Evolutionary conservation across 2,329 filamentous ascomycete species (phyloP), one percentile per base, ranked within the genome.

Genomic region (Beauveria rudraprayagi): DNA sequence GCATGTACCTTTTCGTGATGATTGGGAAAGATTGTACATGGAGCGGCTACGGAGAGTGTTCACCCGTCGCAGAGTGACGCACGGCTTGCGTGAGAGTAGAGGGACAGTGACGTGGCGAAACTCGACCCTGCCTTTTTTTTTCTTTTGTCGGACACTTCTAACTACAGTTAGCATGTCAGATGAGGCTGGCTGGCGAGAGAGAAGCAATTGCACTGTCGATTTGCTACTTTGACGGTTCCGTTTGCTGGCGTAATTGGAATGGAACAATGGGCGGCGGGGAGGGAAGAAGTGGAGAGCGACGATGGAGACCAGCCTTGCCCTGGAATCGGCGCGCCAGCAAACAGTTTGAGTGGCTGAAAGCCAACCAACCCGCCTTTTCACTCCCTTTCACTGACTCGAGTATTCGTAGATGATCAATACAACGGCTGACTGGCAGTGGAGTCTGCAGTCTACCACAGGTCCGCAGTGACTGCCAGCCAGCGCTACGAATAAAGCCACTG

Each of bases 261-360:
- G 54, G 40, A 56, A 47, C 26, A 56, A 56, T 34, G 53, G 17
- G 14, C 41, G 34, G 30, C 16, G 40, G 54, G 41, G 43, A 34
- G 30, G 4, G 8, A 26, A 26, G 17, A 17, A 9, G 30, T 41
- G 30, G 34, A 10, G 19, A 37, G 30, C 11, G 19, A 22, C 19
- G 3, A 16, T 4, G 5, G 5, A 26, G 46, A 34, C 34, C 56
- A 60, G 50, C 56, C 61, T 19, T 52, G 46, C n/a, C 22, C 56
- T 56, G 60, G 58, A 50, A 63, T 63, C 48, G 19, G 28, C 53
- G 44, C 52, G 44, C 52, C 40, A 55, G 46, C 34, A 46, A 58
- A 60, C 56, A 30, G 51, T 34, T 19, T 55, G 26, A 28, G 30
- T 9, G 26, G 53, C 22, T 19, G 22, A 10, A 17, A 41, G 10